Conservation (phyloP, 75 land plant genomes). For the Cupressus sempervirens region DNA sequence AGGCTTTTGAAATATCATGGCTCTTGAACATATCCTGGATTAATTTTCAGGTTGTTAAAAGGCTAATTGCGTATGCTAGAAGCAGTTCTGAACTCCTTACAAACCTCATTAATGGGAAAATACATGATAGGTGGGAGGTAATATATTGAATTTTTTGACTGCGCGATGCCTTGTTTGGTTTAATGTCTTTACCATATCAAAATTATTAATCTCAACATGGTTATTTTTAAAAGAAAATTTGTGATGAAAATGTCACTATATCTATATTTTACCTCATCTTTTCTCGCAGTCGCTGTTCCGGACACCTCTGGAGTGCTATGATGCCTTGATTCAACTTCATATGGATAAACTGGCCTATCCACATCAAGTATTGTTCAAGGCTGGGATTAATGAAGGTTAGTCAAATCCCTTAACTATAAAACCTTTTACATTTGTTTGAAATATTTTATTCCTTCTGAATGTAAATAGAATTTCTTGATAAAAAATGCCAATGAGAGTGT, state of each 20-base stretch:
- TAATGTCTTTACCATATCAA: background rate
- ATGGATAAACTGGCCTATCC: constrained; percentile 62
- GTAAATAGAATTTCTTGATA: background rate
- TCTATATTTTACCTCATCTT: background rate
- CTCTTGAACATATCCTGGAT: background rate
- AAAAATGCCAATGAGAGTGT: background rate
- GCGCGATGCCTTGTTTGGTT: background rate
- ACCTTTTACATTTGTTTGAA: background rate
- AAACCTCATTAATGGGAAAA: constrained; percentile 43
- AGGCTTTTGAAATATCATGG: background rate
- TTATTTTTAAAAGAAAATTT: background rate
- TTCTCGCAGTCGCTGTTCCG: constrained; percentile 68
- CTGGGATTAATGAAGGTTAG: constrained; percentile 46
- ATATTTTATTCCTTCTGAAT: background rate
- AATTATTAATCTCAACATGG: background rate
- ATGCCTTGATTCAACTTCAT: constrained; percentile 71
- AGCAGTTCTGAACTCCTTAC: constrained; percentile 70
- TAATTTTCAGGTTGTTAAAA: constrained; percentile 54
- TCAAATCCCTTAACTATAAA: background rate
- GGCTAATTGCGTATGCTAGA: constrained; percentile 76
- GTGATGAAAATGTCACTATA: background rate
- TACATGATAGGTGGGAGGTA: constrained; percentile 76
- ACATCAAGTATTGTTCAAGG: constrained; percentile 63
- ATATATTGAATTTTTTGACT: background rate
- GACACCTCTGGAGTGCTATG: constrained; percentile 79